Evolutionary conservation across 805 yeast genomes (phyloP), one percentile per base, ranked within the genome.

Genomic region (Wickerhamiella australiensis): DNA sequence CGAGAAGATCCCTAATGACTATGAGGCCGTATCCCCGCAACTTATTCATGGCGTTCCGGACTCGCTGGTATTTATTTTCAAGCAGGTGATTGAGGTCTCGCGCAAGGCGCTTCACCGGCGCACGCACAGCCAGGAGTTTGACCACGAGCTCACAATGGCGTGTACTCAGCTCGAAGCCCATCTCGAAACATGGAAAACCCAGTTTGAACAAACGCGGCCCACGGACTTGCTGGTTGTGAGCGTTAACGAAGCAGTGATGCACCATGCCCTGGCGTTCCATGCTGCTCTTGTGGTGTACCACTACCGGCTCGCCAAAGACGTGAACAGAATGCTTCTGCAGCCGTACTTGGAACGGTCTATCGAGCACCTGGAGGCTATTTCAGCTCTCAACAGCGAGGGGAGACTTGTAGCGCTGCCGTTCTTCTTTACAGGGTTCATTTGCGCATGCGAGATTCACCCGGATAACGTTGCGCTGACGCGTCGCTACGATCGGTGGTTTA

Each of bases 341-440:
- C 70, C 71, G 13, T 71, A 78, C 49, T 85, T 84, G 1, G 72
- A 68, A 40, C 68, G 71, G 33, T 82, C 84, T 1, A 68, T 85
- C 46, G 66, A 70, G 21, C 86, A 82, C 59, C 66, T 85, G 55
- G 78, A 80, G 57, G 69, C 72, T 50, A 74, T 86, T 50, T 83
- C 79, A 51, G 60, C 63, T 37, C 66, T 84, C 45, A 77, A 80
- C 29, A 36, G 25, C 31, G 43, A 46, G 12, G 73, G 74, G 5
- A 54, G 55, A 2, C 78, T 80, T 1, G 74, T 81, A 18, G 77
- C 78, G 46, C 76, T 81, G 31, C 95, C 96, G 3, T 67, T 85
- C 29, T 78, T 85, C 57, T 86, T 95, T 92, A 90, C 83, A 59
- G 94, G 92, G 0, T 86, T 86, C 56, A 80, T 86, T 41, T 87